Evolutionary conservation across 352 stramenopile species (phyloP), one percentile per base, ranked within the genome.

Genomic region (Phytophthora litchii): DNA sequence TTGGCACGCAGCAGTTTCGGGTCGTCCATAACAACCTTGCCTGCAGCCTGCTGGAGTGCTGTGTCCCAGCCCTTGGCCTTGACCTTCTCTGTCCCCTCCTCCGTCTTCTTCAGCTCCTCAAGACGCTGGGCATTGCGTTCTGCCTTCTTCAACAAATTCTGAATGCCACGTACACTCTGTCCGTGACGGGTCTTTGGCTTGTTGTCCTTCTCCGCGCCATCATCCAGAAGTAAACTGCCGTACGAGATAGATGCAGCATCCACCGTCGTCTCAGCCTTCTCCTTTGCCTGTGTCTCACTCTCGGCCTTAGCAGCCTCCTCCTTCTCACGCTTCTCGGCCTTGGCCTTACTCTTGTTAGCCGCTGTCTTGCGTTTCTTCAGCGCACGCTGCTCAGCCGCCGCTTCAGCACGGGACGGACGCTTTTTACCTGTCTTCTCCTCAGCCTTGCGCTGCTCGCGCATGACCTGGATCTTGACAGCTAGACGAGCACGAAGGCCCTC

Each of bases 141-240:
- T 1, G 83, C 83, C 72, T 92, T 92, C 63, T 92, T 89, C 42
- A 92, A 60, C 45, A 92, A 35, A 57, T 92, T 92, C 67, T 91
- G 76, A 60, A 92, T 89, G 13, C 76, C 75, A 41, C 76, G 76
- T 3, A 92, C 64, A 29, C 74, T 75, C 68, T 88, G 80, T 14
- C 83, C 80, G 48, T 92, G 88, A 21, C 83, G 83, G 4, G 80
- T 92, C 72, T 88, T 87, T 10, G 72, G 76, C 49, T 76, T 70
- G n/a, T 72, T 72, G 42, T 77, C 62, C 50, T 76, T 72, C 23
- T 80, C 71, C 13, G 68, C 70, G 38, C 77, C 66, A 27, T 92
- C 80, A 19, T 88, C 70, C 16, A 92, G 63, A 46, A 91, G 54
- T 54, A 92, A 53, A 48, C 78, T 91, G n/a, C 83, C 83, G 54